These are phyloP conservation scores for Chimonanthus salicifolius DNA, from an alignment of 164 flowering plant species.

Conservation along the genomic window DNA sequence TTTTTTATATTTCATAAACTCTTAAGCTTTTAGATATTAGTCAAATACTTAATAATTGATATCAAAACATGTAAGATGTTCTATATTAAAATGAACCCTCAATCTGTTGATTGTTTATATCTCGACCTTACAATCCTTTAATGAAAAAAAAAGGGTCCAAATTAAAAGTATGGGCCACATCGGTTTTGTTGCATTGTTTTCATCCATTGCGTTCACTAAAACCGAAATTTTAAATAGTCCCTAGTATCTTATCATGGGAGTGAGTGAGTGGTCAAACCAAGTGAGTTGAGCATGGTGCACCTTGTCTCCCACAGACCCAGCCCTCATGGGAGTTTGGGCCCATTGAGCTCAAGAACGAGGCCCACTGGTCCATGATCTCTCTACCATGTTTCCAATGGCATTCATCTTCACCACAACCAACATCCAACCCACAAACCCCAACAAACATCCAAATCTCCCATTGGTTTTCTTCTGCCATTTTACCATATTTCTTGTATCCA, in stretches of 20 bases:
- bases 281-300: background rate
- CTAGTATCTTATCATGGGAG: background rate
- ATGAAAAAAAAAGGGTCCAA: too few relatives aligned
- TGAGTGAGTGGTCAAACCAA: background rate
- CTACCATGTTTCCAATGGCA: background rate
- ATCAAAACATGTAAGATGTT: too few relatives aligned
- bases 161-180: too few relatives aligned
- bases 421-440: background rate
- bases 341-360: background rate
- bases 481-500: background rate
- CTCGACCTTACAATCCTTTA: too few relatives aligned
- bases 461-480: background rate
- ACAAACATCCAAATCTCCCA: background rate
- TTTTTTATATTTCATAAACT: too few relatives aligned
- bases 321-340: background rate
- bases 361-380: background rate
- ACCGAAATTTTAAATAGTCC: too few relatives aligned
- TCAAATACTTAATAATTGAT: too few relatives aligned
- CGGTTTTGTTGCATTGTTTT: too few relatives aligned
- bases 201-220: too few relatives aligned
- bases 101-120: too few relatives aligned
- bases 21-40: too few relatives aligned
- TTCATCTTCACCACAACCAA: background rate
- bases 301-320: background rate
- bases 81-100: too few relatives aligned